Evolutionary conservation across 352 stramenopile species (phyloP).

Genomic region (Thraustotheca clavata): DNA sequence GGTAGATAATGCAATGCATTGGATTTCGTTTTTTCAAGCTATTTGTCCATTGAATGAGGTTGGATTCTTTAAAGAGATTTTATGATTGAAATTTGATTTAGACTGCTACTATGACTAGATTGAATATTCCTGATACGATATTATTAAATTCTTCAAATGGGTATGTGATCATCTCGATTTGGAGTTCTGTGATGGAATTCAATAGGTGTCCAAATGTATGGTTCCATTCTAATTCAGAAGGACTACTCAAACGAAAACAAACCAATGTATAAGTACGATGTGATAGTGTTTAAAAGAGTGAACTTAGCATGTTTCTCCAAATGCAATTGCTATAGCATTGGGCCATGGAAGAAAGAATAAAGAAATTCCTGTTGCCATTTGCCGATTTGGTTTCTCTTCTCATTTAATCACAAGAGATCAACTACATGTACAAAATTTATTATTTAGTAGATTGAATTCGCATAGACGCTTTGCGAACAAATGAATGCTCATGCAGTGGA

Average conservation of each 20-base stretch:
- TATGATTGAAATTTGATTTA: background rate
- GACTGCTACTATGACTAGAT: background rate
- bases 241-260: conserved; percentile 6
- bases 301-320: conserved; percentile 3
- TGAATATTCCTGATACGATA: conserved; percentile 7
- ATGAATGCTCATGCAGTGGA: background rate
- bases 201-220: conserved; percentile 10
- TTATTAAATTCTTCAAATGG: background rate
- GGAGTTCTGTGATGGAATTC: background rate
- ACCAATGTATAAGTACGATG: background rate
- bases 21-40: conserved; percentile 12
- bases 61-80: background rate
- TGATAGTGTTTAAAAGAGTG: background rate
- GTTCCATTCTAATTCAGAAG: conserved; percentile 5
- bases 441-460: background rate
- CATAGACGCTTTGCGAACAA: background rate
- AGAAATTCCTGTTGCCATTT: background rate
- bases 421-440: background rate
- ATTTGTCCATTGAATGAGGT: conserved; percentile 11
- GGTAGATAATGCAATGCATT: conserved; percentile 14
- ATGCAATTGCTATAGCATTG: conserved; percentile 5
- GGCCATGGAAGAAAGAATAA: background rate
- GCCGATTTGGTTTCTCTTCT: conserved; percentile 16
- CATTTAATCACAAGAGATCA: conserved; percentile 1
- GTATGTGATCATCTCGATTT: background rate